Conservation (phyloP, 1,284 basidiomycete species). For the Retiboletus flavoniger region DNA sequence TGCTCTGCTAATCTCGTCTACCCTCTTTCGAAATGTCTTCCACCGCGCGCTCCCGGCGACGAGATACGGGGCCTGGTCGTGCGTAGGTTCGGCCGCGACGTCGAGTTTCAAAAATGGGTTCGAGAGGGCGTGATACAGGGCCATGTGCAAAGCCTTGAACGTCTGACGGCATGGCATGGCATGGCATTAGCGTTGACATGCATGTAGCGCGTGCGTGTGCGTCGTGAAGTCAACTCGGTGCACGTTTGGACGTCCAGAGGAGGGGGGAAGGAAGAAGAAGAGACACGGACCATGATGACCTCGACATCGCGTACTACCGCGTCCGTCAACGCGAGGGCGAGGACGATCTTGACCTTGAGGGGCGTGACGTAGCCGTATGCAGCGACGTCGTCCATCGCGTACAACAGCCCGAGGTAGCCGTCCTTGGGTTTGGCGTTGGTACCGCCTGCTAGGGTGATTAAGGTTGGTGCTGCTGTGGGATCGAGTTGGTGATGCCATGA, state of each 20-base stretch:
- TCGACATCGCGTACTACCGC: conserved; percentile 74
- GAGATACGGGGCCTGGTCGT: conserved; percentile 55
- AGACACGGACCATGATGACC: conserved; percentile 62
- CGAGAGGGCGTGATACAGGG: conserved; percentile 71
- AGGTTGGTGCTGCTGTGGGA: too few relatives aligned
- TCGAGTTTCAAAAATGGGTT: conserved; percentile 75
- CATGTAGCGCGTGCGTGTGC: not conserved
- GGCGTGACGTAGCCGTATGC: conserved; percentile 84
- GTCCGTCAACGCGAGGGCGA: conserved; percentile 74
- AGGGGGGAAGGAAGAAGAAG: not conserved
- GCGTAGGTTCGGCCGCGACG: conserved; percentile 43
- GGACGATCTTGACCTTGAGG: conserved; percentile 75
- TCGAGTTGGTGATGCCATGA: too few relatives aligned
- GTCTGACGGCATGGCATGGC: conserved; percentile 55
- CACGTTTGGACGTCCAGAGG: not conserved
- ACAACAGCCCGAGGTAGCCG: conserved; percentile 75
- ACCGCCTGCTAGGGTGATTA: too few relatives aligned
- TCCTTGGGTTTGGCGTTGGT: conserved; percentile 50
- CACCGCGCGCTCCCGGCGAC: conserved; percentile 63
- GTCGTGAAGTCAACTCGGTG: not conserved
- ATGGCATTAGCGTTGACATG: too few relatives aligned
- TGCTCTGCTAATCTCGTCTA: conserved; percentile 68
- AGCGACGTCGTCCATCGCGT: conserved; percentile 78
- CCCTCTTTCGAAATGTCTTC: conserved; percentile 61
- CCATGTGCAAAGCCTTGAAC: conserved; percentile 79